Evolutionary conservation across 2,329 filamentous ascomycete species (phyloP), one percentile per base, ranked within the genome.

Genomic region (Sclerotinia borealis): DNA sequence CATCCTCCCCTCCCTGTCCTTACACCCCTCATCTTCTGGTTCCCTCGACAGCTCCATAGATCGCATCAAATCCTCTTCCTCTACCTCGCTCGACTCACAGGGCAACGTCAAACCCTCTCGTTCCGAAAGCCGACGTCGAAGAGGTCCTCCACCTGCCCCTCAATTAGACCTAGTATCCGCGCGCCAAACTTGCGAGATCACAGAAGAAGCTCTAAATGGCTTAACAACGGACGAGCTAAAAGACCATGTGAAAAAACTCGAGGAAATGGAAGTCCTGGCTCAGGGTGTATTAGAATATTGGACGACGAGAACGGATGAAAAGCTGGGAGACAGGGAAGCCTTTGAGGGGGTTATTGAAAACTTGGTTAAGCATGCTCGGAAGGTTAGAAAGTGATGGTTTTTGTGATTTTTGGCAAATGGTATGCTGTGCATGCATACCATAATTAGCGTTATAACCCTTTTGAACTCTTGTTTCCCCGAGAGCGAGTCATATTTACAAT

Each of bases 261-360:
- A 91, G 72, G 83, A 82, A 13, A 80, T 93, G 76, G 86, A 91
- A 65, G 81, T 79, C n/a, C 81, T 83, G 27, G 91, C 92, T 4
- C 89, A 88, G 62, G 85, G 91, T 64, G 86, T 93, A 45, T 79
- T 97, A 59, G 90, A 92, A 68, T 96, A 93, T 74, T 98, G 93
- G 93, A 83, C 91, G 70, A 90, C 91, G 79, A 81, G 87, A 70
- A 88, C 90, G 60, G 93, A 96, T 74, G 92, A 92, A 70, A 91
- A 93, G 71, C 79, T 96, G 68, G 91, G 91, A 47, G 93, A 98
- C 74, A 88, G 95, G 70, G 93, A 97, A 74, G 91, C 92, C 3
- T 95, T 97, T 75, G 93, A 98, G 75, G 92, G 92, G 0, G 93
- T 98, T 19, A 97, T 98, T 81, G 93, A 96, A 78, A 97, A 96